Evolutionary conservation across 176 grass and related monocot species (phyloP), one percentile per base, ranked within the genome.

Genomic region (Avena sativa): DNA sequence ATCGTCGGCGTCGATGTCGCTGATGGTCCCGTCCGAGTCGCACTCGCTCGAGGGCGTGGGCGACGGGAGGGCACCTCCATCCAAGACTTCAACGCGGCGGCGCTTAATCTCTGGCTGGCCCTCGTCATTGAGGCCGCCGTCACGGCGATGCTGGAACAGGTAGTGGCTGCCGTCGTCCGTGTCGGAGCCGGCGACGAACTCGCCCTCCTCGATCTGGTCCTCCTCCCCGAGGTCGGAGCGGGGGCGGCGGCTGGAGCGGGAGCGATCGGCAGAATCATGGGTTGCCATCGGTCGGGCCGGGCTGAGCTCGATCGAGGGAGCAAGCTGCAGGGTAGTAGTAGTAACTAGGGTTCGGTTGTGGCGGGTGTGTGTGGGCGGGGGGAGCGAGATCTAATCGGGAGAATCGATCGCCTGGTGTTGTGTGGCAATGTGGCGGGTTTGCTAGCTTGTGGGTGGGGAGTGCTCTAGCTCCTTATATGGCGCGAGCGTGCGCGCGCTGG

Each of bases 201-300:
- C 89, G 49, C 81, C 89, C 58, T 84, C 89, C 3, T 87, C 81
- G 13, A 79, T 57, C 25, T 60, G 79, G 0, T 32, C 30, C 0
- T 23, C 46, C 60, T 63, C 23, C 60, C 4, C 59, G 40, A 26
- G 20, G 17, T 20, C 69, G 30, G 9, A 13, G 65, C 9, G 9
- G 25, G 5, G 15, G 63, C 62, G 50, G 40, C 51, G 59, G 49
- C 26, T 1, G 52, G n/a, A 23, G 64, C 7, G 12, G 63, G 38
- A 1, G 15, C 47, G 53, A 19, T 84, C 40, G 56, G 20, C 9
- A 11, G 2, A 19, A 21, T 55, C 9, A 21, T 55, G 5, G 14
- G 25, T 7, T 9, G 9, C 44, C 79, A 81, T 81, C 2, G 5
- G 3, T 81, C 2, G 5, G 6, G 28, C 28, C 28, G 28, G 9